Conservation (phyloP, 2,329 filamentous ascomycete species). For the Phaeosphaeriaceae sp. region DNA sequence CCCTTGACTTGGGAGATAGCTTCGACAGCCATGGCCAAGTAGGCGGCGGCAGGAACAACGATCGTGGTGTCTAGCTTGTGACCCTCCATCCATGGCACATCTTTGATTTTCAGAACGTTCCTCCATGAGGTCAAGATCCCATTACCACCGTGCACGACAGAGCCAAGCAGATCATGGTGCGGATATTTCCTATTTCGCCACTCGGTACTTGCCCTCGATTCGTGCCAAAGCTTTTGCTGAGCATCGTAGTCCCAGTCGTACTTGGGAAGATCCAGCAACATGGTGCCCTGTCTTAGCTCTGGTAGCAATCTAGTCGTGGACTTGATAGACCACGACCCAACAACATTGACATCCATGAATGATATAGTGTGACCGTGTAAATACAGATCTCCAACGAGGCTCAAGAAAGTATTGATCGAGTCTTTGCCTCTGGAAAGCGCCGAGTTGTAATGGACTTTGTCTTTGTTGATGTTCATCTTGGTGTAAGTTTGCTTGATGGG, state of each 20-base stretch:
- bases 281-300: neutral
- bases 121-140: neutral
- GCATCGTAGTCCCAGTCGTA: neutral
- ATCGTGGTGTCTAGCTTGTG: neutral
- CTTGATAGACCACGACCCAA: no score
- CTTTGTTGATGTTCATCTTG: neutral
- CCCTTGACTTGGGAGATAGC: neutral
- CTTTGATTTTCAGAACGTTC: neutral
- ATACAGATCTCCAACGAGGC: neutral
- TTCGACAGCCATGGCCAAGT: neutral
- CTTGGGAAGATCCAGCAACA: neutral
- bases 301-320: neutral
- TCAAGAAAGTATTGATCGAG: neutral
- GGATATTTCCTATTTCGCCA: neutral
- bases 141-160: neutral
- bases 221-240: neutral
- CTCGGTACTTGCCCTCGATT: neutral
- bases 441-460: neutral
- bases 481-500: neutral
- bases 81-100: neutral
- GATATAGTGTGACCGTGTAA: neutral
- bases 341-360: neutral
- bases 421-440: neutral
- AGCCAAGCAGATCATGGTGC: neutral
- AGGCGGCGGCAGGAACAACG: neutral